Evolutionary conservation across 176 grass and related monocot genomes (phyloP), one percentile per base, ranked within the genome.

Genomic region (Carex myosuroides): DNA sequence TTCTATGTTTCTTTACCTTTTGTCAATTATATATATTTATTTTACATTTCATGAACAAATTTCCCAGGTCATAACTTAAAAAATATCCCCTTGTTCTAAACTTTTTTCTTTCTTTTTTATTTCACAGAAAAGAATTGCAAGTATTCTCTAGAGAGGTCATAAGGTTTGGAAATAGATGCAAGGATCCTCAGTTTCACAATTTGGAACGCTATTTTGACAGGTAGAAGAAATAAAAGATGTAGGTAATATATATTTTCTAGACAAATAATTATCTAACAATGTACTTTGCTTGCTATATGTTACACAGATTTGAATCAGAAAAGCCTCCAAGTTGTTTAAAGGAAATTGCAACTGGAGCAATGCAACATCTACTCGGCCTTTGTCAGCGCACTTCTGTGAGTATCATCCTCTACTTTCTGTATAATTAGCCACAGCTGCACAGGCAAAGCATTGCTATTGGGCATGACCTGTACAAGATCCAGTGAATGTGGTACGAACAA

Each of bases 101-200:
- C 1, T 1, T 3, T 26, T 33, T 12, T 2, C 13, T 72, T 32
- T 61, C 59, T 68, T 85, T 59, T 11, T 10, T 64, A 79, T 92
- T 79, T 55, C 26, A 67, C 85, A 95, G 93, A 55, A 64, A 90
- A 75, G 87, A 91, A 52, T 81, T 92, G 35, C 70, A 59, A 67
- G 74, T 76, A 56, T 84, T 95, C 70, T 67, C 73, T 17, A 67
- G 41, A 81, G 85, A 88, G 68, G 74, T 95, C 83, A 62, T 64
- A 66, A 84, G 90, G 66, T 89, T 92, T 13, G 88, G 93, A 74
- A 87, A 95, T 41, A 60, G 77, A 10, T 92, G 88, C 64, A 89
- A 64, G 72, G 79, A 89, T 89, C 79, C 85, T 75, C 79, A 60
- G 57, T 92, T 89, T 89, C 93, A 95, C 88, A 92, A 86, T 70